A percentile compares a stretch with the other conserved stretches of the same genome.
Conservation (phyloP, 2,329 filamentous ascomycete genomes). For the Dactylonectria estremocensis region DNA sequence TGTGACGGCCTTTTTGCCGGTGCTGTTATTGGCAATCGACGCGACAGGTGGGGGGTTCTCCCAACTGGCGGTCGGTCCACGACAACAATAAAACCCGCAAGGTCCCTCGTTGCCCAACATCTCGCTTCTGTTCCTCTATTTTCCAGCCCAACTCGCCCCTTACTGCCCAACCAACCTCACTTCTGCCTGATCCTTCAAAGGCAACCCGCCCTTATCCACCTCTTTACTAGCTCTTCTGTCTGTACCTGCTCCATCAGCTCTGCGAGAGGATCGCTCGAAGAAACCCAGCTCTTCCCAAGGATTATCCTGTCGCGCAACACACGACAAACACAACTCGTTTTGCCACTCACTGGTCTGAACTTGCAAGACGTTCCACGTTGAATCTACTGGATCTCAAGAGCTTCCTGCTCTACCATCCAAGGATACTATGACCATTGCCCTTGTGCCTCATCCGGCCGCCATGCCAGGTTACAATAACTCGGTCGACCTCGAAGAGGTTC, state of each 20-base stretch:
- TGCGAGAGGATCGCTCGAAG: constrained; percentile 40
- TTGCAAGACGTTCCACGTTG: constrained; percentile 49
- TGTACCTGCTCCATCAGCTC: constrained; percentile 39
- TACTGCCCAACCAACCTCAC: constrained; percentile 56
- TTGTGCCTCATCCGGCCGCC: constrained; percentile 63
- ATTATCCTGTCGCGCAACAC: constrained; percentile 50
- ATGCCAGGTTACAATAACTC: constrained; percentile 69
- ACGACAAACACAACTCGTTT: constrained; percentile 45
- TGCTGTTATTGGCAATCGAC: constrained; percentile 45
- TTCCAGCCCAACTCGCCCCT: constrained; percentile 57
- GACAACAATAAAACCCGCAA: constrained; percentile 65
- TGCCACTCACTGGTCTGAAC: constrained; percentile 48
- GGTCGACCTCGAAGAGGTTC: constrained; percentile 72
- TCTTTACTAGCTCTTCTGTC: constrained; percentile 40
- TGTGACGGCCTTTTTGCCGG: constrained; percentile 59
- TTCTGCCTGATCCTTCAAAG: constrained; percentile 45
- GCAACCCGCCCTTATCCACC: constrained; percentile 41
- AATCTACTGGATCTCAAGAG: constrained; percentile 48
- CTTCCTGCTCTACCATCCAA: constrained; percentile 51
- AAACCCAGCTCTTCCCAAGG: constrained; percentile 45
- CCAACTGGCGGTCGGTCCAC: constrained; percentile 48
- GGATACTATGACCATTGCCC: constrained; percentile 65
- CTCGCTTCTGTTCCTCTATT: constrained; percentile 48
- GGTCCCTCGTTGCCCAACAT: constrained; percentile 62
- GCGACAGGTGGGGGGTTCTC: constrained; percentile 45